Evolutionary conservation across 176 grass and related monocot species (phyloP), one percentile per base, ranked within the genome.

Genomic region (Musa acuminata): DNA sequence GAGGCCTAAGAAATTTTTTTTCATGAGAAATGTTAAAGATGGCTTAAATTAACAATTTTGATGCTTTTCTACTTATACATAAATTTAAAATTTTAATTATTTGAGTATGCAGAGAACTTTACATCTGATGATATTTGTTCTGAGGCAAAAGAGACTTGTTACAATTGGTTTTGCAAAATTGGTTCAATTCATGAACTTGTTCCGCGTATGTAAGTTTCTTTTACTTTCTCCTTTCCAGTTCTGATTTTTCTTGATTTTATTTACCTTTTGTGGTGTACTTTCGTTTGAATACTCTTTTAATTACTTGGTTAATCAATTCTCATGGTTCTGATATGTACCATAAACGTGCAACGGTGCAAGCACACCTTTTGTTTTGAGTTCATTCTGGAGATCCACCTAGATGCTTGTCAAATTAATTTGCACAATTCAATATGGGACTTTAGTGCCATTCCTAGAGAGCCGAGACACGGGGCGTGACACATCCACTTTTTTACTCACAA

Each of bases 81-180:
- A 59, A 50, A 51, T 35, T 11, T 26, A 20, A 43, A 29, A 43
- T 72, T 11, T 22, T 52, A 12, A 20, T n/a, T 19, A 3, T 74
- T 77, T 13, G 1, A n/a, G 25, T n/a, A 10, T 77, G 43, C 60
- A 77, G 75, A 66, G 9, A 66, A 77, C 20, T 77, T 77, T 77
- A 17, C 14, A 65, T 77, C 75, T 53, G 62, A 21, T 77, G 75
- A 77, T 65, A 77, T 77, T 14, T 77, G 75, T 22, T 27, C 55
- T 27, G 75, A 77, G 60, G 75, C 75, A 53, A 77, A 77, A 52
- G 75, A 77, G 62, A 77, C 75, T 24, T 77, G 75, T 27, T 77
- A 29, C 50, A 77, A 77, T 10, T 77, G 75, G 75, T 77, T 77
- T 64, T 77, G 75, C 48, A 77, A 77, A 77, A 52, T 77, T 19